Percentiles rank a stretch among this genome's conserved stretches.
Evolutionary conservation across 78 protist genomes (phyloP).

Genomic region (Chrysochromulina tobinii): DNA sequence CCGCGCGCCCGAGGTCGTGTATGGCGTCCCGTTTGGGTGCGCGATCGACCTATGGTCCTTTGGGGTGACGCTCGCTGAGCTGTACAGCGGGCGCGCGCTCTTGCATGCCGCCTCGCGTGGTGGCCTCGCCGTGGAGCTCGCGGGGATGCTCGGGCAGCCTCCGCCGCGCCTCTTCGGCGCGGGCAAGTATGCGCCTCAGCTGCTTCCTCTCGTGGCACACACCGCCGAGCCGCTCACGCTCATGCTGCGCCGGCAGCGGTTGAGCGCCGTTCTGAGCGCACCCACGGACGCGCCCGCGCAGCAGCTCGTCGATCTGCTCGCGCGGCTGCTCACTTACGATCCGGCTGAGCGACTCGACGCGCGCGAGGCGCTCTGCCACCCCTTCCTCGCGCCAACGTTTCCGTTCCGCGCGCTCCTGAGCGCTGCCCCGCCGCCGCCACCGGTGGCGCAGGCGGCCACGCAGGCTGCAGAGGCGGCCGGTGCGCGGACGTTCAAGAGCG

Average conservation of each 20-base stretch:
- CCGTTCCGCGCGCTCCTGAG: neutral
- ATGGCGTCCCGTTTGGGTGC: conserved; percentile 4
- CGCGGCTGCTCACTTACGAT: conserved; percentile 21
- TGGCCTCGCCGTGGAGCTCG: neutral
- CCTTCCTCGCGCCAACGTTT: conserved; percentile 5
- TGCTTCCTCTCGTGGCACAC: neutral
- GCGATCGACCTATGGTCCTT: conserved; percentile 59
- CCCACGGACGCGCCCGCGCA: neutral
- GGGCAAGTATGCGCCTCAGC: neutral
- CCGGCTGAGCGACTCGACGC: conserved; percentile 32
- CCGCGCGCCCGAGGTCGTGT: conserved; percentile 51
- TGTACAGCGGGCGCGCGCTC: conserved; percentile 20
- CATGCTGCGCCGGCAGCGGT: neutral
- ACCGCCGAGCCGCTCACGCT: neutral
- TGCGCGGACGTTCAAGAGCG: too few species aligned
- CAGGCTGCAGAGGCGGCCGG: too few species aligned
- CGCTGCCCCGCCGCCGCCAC: too few species aligned
- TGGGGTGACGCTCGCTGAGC: conserved; percentile 42
- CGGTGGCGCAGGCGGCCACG: too few species aligned
- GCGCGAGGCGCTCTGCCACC: conserved; percentile 44
- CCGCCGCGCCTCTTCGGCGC: neutral
- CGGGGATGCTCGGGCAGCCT: conserved; percentile 30
- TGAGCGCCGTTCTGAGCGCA: neutral
- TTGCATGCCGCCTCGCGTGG: conserved; percentile 23
- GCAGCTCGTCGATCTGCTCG: conserved; percentile 24